Evolutionary conservation across 176 grass and related monocot species (phyloP), one percentile per base, ranked within the genome.

Genomic region (Pharus latifolius): DNA sequence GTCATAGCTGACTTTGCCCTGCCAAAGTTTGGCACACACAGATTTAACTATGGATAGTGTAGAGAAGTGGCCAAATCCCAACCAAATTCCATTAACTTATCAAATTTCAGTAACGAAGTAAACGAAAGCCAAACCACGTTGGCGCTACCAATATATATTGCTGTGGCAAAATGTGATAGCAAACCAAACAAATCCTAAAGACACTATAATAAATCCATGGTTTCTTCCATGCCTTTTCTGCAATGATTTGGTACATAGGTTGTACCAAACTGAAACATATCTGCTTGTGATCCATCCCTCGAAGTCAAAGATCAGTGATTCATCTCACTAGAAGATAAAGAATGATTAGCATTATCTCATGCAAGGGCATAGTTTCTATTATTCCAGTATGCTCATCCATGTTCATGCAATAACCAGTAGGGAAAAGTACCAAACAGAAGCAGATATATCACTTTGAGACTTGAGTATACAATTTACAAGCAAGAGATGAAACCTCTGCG

Each of bases 401-500:
- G 22, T 53, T 20, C 17, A 47, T 35, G 31, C 0, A 25, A 27
- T 49, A 34, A 67, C 22, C 23, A 56, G 40, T n/a, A 67, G 57
- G 28, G 8, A 67, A 68, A 66, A 17, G 17, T 2, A 41, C 27
- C 18, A 59, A 68, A 19, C 42, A 68, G n/a, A 74, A 41, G 37
- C 23, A 18, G 19, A 26, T 23, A 74, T 37, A 17, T 46, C 10
- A 35, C 23, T n/a, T n/a, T n/a, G n/a, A n/a, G n/a, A n/a, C n/a
- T 38, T 9, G 4, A 38, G 35, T 38, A 38, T 38, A 12, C 26
- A 65, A 22, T 28, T 10, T 45, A 69, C 35, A 66, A 24, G 20
- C 27, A 75, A 63, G 38, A 59, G 34, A 76, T 58, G 26, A 41
- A 70, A 91, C 92, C 92, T 86, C 51, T 67, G 69, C 43, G 10